Conservation (phyloP, 768 basidiomycete genomes). For the Leccinum longicurvipes region DNA sequence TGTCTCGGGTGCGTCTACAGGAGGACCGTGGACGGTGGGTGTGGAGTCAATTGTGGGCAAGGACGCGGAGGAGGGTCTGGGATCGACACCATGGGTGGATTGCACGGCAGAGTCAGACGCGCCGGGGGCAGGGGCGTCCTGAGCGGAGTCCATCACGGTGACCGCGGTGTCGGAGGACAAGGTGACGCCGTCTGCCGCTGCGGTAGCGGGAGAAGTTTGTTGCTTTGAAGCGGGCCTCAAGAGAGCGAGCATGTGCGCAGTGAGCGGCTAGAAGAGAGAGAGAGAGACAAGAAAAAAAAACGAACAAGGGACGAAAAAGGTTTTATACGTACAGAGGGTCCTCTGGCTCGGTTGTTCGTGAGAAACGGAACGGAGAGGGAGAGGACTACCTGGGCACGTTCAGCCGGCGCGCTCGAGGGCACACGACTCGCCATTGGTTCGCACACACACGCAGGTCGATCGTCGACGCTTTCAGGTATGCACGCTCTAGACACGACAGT, state of each 20-base stretch:
- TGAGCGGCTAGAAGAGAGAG: background rate
- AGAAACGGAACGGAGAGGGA: slow-evolving; percentile 18
- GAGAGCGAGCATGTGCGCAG: slow-evolving; percentile 25
- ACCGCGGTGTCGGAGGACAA: background rate
- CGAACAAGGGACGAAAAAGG: slow-evolving; percentile 9
- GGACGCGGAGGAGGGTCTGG: slow-evolving; percentile 19
- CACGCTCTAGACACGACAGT: background rate
- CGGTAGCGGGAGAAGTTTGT: background rate
- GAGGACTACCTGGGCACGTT: background rate
- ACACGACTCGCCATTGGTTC: background rate
- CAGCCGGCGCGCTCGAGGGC: background rate
- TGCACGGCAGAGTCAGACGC: background rate
- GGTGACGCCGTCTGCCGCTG: background rate
- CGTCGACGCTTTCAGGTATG: background rate
- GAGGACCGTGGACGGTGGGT: slow-evolving; percentile 22
- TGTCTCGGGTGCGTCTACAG: background rate
- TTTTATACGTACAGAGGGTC: slow-evolving; percentile 28
- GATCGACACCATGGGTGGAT: background rate
- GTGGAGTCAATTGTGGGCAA: slow-evolving; percentile 22
- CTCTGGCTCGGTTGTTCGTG: slow-evolving; percentile 23
- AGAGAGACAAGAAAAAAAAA: background rate
- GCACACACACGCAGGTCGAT: background rate
- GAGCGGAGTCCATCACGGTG: background rate
- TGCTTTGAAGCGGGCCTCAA: slow-evolving; percentile 21
- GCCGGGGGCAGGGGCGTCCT: background rate